These are phyloP conservation scores for Clarireedia hainanense DNA, from an alignment of 2,329 filamentous ascomycete genomes.

Conservation along the genomic window DNA sequence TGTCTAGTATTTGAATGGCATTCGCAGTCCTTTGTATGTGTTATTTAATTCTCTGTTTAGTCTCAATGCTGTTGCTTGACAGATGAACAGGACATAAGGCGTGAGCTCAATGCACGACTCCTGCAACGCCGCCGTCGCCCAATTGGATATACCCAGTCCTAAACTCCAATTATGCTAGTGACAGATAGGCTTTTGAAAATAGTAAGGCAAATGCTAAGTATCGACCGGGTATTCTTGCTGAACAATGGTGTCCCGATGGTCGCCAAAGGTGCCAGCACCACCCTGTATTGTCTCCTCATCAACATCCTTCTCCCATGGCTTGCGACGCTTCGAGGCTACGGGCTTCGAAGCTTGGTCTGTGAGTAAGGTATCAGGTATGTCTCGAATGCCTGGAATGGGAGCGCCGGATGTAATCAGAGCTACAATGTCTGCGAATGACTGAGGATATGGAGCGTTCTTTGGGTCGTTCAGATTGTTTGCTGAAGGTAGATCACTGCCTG, in stretches of 20 bases:
- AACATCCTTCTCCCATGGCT: constrained; percentile 71
- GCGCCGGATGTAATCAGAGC: constrained; percentile 76
- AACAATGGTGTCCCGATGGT: constrained; percentile 7
- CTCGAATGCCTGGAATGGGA: constrained; percentile 77
- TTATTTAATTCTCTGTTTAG: too few relatives aligned
- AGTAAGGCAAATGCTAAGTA: not conserved
- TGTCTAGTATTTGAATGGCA: too few relatives aligned
- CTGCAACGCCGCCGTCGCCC: not conserved
- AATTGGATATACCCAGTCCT: not conserved
- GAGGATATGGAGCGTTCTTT: constrained; percentile 64
- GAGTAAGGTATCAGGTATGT: constrained; percentile 75
- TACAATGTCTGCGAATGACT: constrained; percentile 77
- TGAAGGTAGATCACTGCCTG: constrained; percentile 8
- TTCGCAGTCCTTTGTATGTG: too few relatives aligned
- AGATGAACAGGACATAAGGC: not conserved
- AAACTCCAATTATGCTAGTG: not conserved
- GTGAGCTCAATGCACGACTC: not conserved
- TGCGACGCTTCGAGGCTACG: constrained; percentile 35
- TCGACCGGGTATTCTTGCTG: constrained; percentile 6
- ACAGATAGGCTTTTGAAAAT: not conserved
- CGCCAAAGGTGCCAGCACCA: constrained; percentile 15
- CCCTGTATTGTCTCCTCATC: constrained; percentile 21
- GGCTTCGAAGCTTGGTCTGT: constrained; percentile 52
- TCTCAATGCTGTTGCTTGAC: too few relatives aligned
- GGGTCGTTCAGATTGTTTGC: not conserved